A percentile compares a stretch with the other conserved stretches of the same genome.
phyloP scores from a whole-genome alignment of 805 yeast species.

The Metschnikowia similis region DNA sequence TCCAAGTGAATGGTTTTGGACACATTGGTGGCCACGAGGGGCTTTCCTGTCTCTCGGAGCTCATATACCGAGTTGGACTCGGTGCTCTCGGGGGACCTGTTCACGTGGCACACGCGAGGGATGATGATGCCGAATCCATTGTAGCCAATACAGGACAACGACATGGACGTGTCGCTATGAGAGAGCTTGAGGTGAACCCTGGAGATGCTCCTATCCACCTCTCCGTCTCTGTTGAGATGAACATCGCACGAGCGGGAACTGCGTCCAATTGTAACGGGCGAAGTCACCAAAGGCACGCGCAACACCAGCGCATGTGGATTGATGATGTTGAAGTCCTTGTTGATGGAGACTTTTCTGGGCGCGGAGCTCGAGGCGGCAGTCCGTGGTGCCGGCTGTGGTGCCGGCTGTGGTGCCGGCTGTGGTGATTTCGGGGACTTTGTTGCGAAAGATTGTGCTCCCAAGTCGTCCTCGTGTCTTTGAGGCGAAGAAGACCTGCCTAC shows the following conservation, averaged over 20 bases:
- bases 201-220: constrained; percentile 56
- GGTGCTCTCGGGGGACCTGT: constrained; percentile 14
- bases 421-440: not conserved
- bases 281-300: constrained; percentile 41
- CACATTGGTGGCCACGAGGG: constrained; percentile 17
- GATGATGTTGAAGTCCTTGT: constrained; percentile 33
- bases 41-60: constrained; percentile 22
- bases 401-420: no score
- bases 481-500: constrained; percentile 42
- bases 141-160: constrained; percentile 70
- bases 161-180: constrained; percentile 42
- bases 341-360: constrained; percentile 17
- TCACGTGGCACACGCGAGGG: constrained; percentile 45
- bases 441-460: not conserved
- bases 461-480: constrained; percentile 13
- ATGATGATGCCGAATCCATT: constrained; percentile 72
- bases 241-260: constrained; percentile 59
- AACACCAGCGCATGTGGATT: constrained; percentile 29
- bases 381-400: not conserved
- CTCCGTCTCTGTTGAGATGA: constrained; percentile 26
- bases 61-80: constrained; percentile 7
- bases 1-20: constrained; percentile 40
- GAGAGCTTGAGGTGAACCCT: constrained; percentile 58
- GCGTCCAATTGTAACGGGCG: constrained; percentile 54
- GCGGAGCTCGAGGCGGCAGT: no score